Conservation (phyloP, 768 basidiomycete genomes). For the Boletellus ananas region DNA sequence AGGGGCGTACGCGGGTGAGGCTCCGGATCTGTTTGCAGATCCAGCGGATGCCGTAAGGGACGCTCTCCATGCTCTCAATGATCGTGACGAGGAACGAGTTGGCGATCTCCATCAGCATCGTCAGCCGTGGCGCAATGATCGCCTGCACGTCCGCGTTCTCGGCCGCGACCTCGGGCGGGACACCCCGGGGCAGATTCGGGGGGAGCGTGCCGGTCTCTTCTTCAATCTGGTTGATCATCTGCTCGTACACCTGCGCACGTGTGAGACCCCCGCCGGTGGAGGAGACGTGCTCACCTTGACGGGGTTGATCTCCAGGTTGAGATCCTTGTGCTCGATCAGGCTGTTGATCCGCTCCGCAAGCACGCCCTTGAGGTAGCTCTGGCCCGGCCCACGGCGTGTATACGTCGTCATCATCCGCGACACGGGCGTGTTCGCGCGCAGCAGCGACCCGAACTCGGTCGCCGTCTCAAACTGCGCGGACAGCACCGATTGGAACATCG, state of each 20-base stretch:
- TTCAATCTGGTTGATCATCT: slow-evolving; percentile 99
- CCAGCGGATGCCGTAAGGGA: slow-evolving; percentile 99
- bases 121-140: slow-evolving; percentile 93
- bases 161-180: slow-evolving; percentile 90
- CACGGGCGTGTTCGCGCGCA: slow-evolving; percentile 98
- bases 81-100: slow-evolving; percentile 97
- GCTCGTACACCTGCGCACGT: slow-evolving; percentile 82
- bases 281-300: slow-evolving; percentile 64
- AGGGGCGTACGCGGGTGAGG: slow-evolving; percentile 74
- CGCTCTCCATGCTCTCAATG: slow-evolving; percentile 97
- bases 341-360: slow-evolving; percentile 98
- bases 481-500: slow-evolving; percentile 99
- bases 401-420: slow-evolving; percentile 99
- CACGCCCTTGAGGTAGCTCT: slow-evolving; percentile 96
- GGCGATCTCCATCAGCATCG: slow-evolving; percentile 99
- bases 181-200: slow-evolving; percentile 86
- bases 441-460: slow-evolving; percentile 96
- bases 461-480: slow-evolving; percentile 99
- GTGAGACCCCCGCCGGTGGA: not conserved
- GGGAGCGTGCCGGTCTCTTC: slow-evolving; percentile 94
- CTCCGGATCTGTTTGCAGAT: slow-evolving; percentile 99
- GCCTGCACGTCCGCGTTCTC: slow-evolving; percentile 95
- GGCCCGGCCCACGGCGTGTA: slow-evolving; percentile 96
- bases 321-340: slow-evolving; percentile 98
- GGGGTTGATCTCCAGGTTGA: slow-evolving; percentile 98